These are phyloP conservation scores for Rubroboletus satanas DNA, from an alignment of 768 basidiomycete species.

Conservation along the genomic window DNA sequence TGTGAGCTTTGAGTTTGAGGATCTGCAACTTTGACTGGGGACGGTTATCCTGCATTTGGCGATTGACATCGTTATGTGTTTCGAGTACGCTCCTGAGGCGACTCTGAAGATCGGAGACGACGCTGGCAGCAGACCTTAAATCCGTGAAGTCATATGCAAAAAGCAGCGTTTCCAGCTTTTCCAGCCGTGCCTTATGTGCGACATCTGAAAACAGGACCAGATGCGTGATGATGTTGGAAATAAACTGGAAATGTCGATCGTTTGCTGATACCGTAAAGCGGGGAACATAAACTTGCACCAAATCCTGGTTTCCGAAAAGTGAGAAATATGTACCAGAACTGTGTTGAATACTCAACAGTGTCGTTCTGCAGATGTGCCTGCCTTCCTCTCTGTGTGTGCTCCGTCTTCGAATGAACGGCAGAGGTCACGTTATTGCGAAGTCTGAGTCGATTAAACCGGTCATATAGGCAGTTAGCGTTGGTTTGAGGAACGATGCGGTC, in stretches of 20 bases:
- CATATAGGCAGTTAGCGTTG: slow-evolving; percentile 79
- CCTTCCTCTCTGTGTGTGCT: slow-evolving; percentile 23
- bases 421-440: slow-evolving; percentile 69
- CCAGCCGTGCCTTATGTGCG: slow-evolving; percentile 70
- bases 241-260: slow-evolving; percentile 75
- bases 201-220: slow-evolving; percentile 89
- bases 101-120: slow-evolving; percentile 68
- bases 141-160: slow-evolving; percentile 90
- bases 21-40: slow-evolving; percentile 50
- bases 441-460: slow-evolving; percentile 92
- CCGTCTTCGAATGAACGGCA: slow-evolving; percentile 40
- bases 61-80: slow-evolving; percentile 41
- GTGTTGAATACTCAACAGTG: slow-evolving; percentile 42
- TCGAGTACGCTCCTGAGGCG: slow-evolving; percentile 65
- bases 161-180: slow-evolving; percentile 75
- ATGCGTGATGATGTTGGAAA: slow-evolving; percentile 84
- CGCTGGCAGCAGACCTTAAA: slow-evolving; percentile 61
- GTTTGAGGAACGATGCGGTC: slow-evolving; percentile 90
- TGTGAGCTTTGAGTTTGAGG: slow-evolving; percentile 68
- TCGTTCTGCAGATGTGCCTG: slow-evolving; percentile 57
- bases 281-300: slow-evolving; percentile 77
- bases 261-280: slow-evolving; percentile 84
- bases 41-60: slow-evolving; percentile 29
- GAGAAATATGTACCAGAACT: slow-evolving; percentile 3
- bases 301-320: slow-evolving; percentile 50